Evolutionary conservation across 495 filamentous ascomycete genomes (phyloP).

Genomic region (Xylaria venustula): DNA sequence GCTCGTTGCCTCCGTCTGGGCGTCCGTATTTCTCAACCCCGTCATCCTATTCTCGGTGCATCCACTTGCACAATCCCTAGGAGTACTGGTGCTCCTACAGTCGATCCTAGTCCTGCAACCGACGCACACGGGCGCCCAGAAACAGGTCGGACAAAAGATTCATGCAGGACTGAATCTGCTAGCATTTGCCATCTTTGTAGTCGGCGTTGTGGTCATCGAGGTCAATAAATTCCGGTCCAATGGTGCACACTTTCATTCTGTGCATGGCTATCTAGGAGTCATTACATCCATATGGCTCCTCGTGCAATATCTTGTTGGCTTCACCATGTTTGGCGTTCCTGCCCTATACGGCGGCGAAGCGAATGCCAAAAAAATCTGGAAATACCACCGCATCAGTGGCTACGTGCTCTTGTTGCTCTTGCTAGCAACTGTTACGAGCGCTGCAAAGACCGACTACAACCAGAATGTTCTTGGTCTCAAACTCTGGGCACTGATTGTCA

Average conservation of each 20-base stretch:
- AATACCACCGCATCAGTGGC: constrained; percentile 80
- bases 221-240: constrained; percentile 69
- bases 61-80: constrained; percentile 79
- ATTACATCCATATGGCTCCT: constrained; percentile 69
- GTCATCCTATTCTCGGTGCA: constrained; percentile 79
- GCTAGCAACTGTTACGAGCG: constrained; percentile 70
- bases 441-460: constrained; percentile 72
- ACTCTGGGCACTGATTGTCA: constrained; percentile 67
- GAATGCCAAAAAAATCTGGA: constrained; percentile 78
- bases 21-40: constrained; percentile 62
- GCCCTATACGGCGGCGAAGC: constrained; percentile 71
- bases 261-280: constrained; percentile 77
- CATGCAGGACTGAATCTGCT: constrained; percentile 68
- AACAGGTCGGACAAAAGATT: constrained; percentile 64
- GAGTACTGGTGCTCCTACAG: constrained; percentile 70
- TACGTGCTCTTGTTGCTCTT: constrained; percentile 70
- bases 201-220: constrained; percentile 76
- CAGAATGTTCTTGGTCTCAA: constrained; percentile 61
- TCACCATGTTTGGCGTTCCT: constrained; percentile 75
- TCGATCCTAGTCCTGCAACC: constrained; percentile 85
- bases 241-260: constrained; percentile 67
- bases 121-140: constrained; percentile 72
- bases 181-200: constrained; percentile 58
- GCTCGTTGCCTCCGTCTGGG: constrained; percentile 72
- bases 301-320: constrained; percentile 72